Evolutionary conservation across 345 rosid species (phyloP).

Genomic region (Heritiera fomes): DNA sequence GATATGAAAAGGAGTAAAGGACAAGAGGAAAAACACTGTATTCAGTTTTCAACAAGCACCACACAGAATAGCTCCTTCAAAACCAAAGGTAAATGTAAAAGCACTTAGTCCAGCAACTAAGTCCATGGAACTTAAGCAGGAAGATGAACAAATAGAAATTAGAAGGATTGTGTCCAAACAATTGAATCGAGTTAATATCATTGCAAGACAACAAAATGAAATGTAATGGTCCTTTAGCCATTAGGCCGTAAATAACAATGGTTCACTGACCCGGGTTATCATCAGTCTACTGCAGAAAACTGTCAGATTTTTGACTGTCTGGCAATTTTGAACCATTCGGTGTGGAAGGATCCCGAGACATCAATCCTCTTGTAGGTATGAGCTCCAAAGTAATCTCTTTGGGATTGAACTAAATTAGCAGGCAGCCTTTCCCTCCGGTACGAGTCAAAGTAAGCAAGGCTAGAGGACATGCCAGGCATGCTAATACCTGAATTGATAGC

Average conservation of each 20-base stretch:
- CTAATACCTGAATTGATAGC: conserved; percentile 91
- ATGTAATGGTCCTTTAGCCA: not conserved
- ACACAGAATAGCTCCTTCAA: not conserved
- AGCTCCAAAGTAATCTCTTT: conserved; percentile 91
- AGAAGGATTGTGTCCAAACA: not conserved
- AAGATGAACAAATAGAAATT: not conserved
- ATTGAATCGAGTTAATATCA: not conserved
- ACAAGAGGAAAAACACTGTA: not conserved
- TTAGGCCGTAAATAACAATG: not conserved
- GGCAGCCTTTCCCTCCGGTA: conserved; percentile 85
- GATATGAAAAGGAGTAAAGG: not conserved
- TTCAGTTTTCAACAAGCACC: not conserved
- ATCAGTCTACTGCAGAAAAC: not conserved
- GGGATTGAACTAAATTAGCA: conserved; percentile 95
- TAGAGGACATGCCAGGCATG: conserved; percentile 93
- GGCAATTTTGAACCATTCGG: conserved; percentile 98
- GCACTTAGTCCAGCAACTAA: not conserved
- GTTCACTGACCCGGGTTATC: not conserved
- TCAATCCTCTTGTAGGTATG: conserved; percentile 92
- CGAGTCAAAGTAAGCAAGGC: conserved; percentile 89
- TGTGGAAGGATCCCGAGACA: conserved; percentile 82
- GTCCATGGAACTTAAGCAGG: not conserved
- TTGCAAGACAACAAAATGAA: not conserved
- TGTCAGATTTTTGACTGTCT: conserved; percentile 25
- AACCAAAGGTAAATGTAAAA: not conserved